A percentile compares a stretch with the other conserved stretches of the same genome.
These are phyloP conservation scores for Nakazawaea holstii DNA, from an alignment of 805 yeast genomes.

Conservation along the genomic window DNA sequence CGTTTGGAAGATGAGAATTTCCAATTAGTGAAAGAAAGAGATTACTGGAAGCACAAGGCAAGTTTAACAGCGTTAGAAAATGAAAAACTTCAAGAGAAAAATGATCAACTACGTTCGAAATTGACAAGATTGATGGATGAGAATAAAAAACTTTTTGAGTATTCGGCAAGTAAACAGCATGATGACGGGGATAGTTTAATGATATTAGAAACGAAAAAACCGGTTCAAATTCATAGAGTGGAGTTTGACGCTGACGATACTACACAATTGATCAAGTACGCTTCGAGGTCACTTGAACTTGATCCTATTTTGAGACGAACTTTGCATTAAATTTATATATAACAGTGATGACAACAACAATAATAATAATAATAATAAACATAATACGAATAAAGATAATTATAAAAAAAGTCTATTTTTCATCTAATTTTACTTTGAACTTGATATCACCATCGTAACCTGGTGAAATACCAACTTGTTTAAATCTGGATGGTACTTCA, in stretches of 20 bases:
- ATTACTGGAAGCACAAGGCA: constrained; percentile 4
- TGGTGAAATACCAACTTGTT: constrained; percentile 45
- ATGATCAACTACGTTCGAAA: background rate
- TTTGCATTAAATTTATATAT: no score
- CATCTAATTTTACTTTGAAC: constrained; percentile 8
- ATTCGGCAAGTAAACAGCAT: background rate
- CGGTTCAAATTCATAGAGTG: background rate
- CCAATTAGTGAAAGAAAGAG: background rate
- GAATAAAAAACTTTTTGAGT: background rate
- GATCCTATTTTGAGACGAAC: background rate
- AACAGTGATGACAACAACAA: no score
- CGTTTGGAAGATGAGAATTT: background rate
- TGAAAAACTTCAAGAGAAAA: background rate
- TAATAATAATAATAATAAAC: background rate
- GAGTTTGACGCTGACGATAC: constrained; percentile 7
- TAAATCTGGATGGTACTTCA: constrained; percentile 34
- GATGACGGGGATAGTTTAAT: background rate
- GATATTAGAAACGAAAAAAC: background rate
- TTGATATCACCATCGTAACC: constrained; percentile 30
- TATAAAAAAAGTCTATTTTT: background rate
- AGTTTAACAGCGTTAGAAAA: background rate
- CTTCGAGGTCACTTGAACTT: background rate
- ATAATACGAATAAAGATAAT: background rate
- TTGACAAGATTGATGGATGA: background rate
- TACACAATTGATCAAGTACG: constrained; percentile 8